Evolutionary conservation across 345 rosid genomes (phyloP), one percentile per base, ranked within the genome.

Genomic region (Mallotus nudiflorus): DNA sequence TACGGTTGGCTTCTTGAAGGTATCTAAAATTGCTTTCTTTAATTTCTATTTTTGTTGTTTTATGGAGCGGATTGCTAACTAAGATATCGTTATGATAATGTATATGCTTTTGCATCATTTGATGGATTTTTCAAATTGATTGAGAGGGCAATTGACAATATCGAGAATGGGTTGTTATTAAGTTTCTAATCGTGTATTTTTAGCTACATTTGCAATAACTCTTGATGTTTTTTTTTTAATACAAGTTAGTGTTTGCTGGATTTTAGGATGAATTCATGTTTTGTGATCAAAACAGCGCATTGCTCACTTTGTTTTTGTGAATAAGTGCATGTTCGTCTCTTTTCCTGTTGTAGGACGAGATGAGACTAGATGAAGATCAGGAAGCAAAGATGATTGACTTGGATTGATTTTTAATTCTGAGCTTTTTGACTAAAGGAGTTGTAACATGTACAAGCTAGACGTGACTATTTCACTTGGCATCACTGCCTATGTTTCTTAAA

Each of bases 1-100:
- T 85, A 70, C 58, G 88, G 85, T 50, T 90, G 97, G 97, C 86
- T 92, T 66, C 86, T 86, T 5, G 89, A 90, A 77, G 97, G 99
- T 95, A 85, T 24, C 50, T 4, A 7, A 4, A 31, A 46, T 46
- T 19, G 15, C 25, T 29, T n/a, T 37, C n/a, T n/a, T n/a, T n/a
- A n/a, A n/a, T n/a, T n/a, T n/a, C n/a, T n/a, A n/a, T n/a, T n/a
- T n/a, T 56, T 58, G 18, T 5, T 39, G 46, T 45, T 65, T 63
- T 44, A 28, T 56, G 45, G 24, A 18, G 19, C 19, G 44, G 19
- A 58, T 20, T 20, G 9, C 35, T n/a, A n/a, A n/a, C n/a, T n/a
- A n/a, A n/a, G n/a, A n/a, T n/a, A n/a, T n/a, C n/a, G n/a, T n/a
- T n/a, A n/a, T n/a, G n/a, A n/a, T n/a, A n/a, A n/a, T n/a, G n/a